Evolutionary conservation across 805 yeast species (phyloP), one percentile per base, ranked within the genome.

Genomic region (Saturnispora sanitii): DNA sequence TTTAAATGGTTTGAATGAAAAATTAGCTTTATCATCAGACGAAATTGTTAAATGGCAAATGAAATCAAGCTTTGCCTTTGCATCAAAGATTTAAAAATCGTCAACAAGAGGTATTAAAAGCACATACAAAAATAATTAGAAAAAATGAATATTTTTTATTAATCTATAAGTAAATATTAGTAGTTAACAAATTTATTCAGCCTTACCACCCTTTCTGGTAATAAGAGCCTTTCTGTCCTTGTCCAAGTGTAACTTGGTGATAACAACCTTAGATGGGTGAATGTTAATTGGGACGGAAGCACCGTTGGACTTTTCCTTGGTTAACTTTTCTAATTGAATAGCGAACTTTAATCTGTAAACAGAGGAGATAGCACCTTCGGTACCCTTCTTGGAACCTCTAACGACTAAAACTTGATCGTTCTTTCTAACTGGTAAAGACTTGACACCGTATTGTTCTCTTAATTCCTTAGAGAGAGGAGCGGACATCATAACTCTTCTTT

Each of bases 381-480:
- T 87, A 70, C 97, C 98, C 79, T 92, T 92, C 83, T 85, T 84
- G 65, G 97, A 84, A 67, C 98, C 98, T 75, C 98, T 90, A 68
- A 82, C 90, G 65, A 92, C 92, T 61, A 76, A 70, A 60, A 92
- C 95, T 71, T 83, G 86, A 69, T 92, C 98, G 61, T 88, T 94
- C 73, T 83, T 82, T 82, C 96, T 92, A 77, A 92, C 80, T 70
- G 98, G 98, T 55, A 92, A 74, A 59, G 96, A 75, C 67, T 80
- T 86, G 73, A 92, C 75, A 70, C 87, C 87, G 85, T 88, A 92
- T 77, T 92, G 81, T 70, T 82, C 94, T 70, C 94, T 82, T 73
- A 92, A 84, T 77, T 92, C 98, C 80, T 92, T 92, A 62, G 97
- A 90, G 66, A 92, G 80, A 64, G 97, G 96, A 68, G 98, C 97